Percentiles rank a stretch among this genome's conserved stretches.
Evolutionary conservation across 2,329 filamentous ascomycete species (phyloP).

Genomic region (Drechslerella stenobrocha): DNA sequence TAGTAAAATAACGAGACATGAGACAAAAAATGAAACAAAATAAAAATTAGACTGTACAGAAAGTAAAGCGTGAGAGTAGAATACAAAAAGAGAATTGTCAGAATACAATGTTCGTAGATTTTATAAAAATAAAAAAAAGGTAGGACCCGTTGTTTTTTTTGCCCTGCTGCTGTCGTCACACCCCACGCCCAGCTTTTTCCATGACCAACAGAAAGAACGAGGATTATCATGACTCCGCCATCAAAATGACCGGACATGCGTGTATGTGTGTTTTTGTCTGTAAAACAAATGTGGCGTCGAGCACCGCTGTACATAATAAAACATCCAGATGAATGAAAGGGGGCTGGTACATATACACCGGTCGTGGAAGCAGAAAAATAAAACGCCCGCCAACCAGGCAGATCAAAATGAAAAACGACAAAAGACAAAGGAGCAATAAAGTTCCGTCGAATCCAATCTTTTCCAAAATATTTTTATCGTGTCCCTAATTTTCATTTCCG

Average conservation of each 20-base stretch:
- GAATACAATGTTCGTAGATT: not conserved
- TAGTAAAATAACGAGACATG: not conserved
- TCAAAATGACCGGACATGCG: not conserved
- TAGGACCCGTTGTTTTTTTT: not conserved
- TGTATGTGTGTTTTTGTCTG: not conserved
- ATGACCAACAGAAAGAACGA: conserved; percentile 1
- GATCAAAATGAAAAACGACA: not conserved
- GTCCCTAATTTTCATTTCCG: conserved; percentile 22
- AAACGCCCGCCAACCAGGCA: conserved; percentile 5
- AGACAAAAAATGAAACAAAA: not conserved
- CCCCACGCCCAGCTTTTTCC: too few relatives aligned
- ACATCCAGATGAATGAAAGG: not conserved
- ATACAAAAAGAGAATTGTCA: not conserved
- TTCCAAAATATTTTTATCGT: not conserved
- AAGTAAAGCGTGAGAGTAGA: not conserved
- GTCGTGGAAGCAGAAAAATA: not conserved
- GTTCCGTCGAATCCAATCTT: not conserved
- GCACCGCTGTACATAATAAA: not conserved
- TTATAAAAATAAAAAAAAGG: not conserved
- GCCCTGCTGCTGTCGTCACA: too few relatives aligned
- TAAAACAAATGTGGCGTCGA: not conserved
- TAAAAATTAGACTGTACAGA: too few relatives aligned
- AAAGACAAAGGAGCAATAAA: not conserved
- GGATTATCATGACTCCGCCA: conserved; percentile 12
- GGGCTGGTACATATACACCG: not conserved